A percentile compares a stretch with the other conserved stretches of the same genome.
These are phyloP conservation scores for Globisporangium okanoganense DNA, from an alignment of 352 stramenopile species.

Conservation along the genomic window DNA sequence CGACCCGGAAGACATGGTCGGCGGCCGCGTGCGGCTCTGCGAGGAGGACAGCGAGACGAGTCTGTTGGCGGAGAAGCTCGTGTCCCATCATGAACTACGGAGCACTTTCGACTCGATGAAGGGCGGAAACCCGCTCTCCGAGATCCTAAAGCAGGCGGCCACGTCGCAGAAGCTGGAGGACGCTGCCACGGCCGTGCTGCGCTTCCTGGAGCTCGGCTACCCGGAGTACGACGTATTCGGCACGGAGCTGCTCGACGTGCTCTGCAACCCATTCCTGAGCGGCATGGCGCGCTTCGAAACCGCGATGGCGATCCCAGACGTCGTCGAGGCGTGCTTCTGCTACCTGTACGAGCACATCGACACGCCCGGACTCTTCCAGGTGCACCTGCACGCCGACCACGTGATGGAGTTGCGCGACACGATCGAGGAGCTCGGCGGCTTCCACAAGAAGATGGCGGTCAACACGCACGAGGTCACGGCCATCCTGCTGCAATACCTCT, in stretches of 20 bases:
- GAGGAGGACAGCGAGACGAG: conserved; percentile 56
- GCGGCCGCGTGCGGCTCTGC: conserved; percentile 65
- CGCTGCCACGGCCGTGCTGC: conserved; percentile 61
- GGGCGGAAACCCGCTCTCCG: conserved; percentile 71
- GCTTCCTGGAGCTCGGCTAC: conserved; percentile 81
- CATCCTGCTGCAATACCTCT: conserved; percentile 80
- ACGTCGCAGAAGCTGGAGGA: conserved; percentile 69
- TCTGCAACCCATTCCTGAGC: conserved; percentile 84
- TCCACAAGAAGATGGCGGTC: conserved; percentile 80
- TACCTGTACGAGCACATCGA: conserved; percentile 76
- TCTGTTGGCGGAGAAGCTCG: conserved; percentile 69
- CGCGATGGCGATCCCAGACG: conserved; percentile 75
- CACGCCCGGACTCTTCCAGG: conserved; percentile 75
- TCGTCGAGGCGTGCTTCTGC: conserved; percentile 75
- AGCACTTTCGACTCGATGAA: conserved; percentile 69
- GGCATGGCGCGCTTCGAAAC: conserved; percentile 84
- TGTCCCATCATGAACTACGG: conserved; percentile 71
- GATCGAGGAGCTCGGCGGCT: conserved; percentile 78
- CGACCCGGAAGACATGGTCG: conserved; percentile 81
- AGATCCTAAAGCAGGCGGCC: conserved; percentile 56
- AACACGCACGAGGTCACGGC: conserved; percentile 76
- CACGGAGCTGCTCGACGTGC: conserved; percentile 62
- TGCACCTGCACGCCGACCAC: conserved; percentile 71
- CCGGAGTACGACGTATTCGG: conserved; percentile 84
- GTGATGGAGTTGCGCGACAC: conserved; percentile 77